Percentiles rank a stretch among this genome's conserved stretches.
phyloP scores from a whole-genome alignment of 2,329 filamentous ascomycete species.

The Ceratocystis papillata region DNA sequence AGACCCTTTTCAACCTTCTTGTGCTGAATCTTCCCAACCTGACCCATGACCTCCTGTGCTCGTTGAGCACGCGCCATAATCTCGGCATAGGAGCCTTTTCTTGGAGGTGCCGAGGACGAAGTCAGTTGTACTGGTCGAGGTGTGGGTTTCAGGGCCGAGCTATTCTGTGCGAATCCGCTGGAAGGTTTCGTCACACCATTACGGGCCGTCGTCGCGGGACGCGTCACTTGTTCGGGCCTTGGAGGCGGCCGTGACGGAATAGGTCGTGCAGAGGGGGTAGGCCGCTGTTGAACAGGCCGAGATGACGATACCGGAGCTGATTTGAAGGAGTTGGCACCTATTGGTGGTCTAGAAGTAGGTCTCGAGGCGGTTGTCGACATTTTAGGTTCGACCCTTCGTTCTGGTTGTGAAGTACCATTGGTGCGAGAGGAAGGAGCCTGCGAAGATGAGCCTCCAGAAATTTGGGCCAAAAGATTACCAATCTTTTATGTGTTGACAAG shows the following conservation, averaged over 20 bases:
- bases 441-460: constrained; percentile 15
- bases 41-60: constrained; percentile 49
- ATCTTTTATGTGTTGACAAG: constrained; percentile 13
- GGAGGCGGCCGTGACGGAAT: constrained; percentile 26
- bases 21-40: constrained; percentile 62
- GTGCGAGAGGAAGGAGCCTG: constrained; percentile 2
- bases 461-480: constrained; percentile 22
- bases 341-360: background rate
- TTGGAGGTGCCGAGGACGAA: constrained; percentile 37
- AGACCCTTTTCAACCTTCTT: constrained; percentile 58
- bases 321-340: constrained; percentile 8
- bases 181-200: constrained; percentile 19
- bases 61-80: constrained; percentile 62
- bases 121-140: constrained; percentile 8
- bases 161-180: background rate
- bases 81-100: constrained; percentile 64
- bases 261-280: constrained; percentile 30
- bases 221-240: constrained; percentile 27
- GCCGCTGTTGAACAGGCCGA: constrained; percentile 26
- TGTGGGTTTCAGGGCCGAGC: background rate
- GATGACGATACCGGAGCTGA: constrained; percentile 19
- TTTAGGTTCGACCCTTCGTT: background rate
- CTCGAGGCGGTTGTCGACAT: constrained; percentile 2
- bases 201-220: constrained; percentile 6
- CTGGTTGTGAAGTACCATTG: background rate